Conservation (phyloP, 176 grass and related monocot genomes). For the Themeda triandra region DNA sequence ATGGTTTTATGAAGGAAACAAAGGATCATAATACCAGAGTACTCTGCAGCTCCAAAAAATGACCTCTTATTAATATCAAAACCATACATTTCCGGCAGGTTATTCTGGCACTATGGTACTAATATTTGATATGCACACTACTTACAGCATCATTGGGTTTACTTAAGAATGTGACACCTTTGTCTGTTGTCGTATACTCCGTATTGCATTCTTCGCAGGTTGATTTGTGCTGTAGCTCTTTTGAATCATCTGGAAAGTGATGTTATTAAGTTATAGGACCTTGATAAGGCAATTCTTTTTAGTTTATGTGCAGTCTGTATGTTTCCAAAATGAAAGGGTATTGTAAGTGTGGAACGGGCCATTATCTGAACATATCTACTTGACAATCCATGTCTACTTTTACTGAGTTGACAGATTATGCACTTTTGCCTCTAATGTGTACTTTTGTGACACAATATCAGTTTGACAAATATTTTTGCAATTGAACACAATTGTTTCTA, state of each 20-base stretch:
- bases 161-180: neutral
- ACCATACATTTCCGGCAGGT: conserved; percentile 14
- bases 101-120: conserved; percentile 11
- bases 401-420: neutral
- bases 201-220: neutral
- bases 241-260: neutral
- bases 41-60: conserved; percentile 22
- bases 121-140: conserved; percentile 21
- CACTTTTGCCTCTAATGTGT: neutral
- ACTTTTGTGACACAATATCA: neutral
- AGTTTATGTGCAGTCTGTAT: neutral
- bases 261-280: neutral
- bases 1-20: neutral
- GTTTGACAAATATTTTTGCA: neutral
- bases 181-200: neutral
- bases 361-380: neutral
- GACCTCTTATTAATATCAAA: conserved; percentile 15
- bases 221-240: neutral
- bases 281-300: neutral
- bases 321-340: neutral
- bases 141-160: conserved; percentile 9
- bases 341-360: neutral
- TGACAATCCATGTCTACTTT: neutral
- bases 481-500: neutral
- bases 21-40: conserved; percentile 3